Evolutionary conservation across 2,329 filamentous ascomycete genomes (phyloP), one percentile per base, ranked within the genome.

Genomic region (Tolypocladium tropicale): DNA sequence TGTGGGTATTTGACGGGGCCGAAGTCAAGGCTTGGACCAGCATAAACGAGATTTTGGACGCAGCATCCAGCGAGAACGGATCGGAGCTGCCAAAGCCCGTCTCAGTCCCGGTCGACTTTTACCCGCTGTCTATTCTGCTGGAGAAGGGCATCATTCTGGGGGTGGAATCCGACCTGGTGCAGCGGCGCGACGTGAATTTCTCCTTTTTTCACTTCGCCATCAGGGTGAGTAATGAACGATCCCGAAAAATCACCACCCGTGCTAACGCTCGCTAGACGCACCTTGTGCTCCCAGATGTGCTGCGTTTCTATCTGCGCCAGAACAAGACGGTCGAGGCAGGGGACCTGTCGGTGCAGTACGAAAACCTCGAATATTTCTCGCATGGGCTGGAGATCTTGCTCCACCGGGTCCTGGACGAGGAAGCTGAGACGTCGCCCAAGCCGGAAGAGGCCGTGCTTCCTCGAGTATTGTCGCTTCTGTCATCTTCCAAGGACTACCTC

Each of bases 1-100:
- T 99, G 2, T 99, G 94, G 94, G 84, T 90, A 50, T 97, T 96
- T 71, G 91, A 96, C 64, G 94, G 94, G 6, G 83, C 82, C 56
- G 85, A 92, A 61, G 81, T 97, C 62, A 88, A 91, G 61, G 82
- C 89, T 3, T 99, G 94, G 94, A 84, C 89, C 28, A 90, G 96
- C 67, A 84, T 96, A 43, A 85, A 91, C 61, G 89, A 94, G 58
- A 84, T 97, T 33, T 75, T 97, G 43, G 81, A 85, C 37, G 86
- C 87, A 23, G 83, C 85, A 28, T 83, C 85, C 9, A 75, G 78
- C 39, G 86, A 89, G 59, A 72, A 82, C 28, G 78, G 79, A 14
- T 82, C 84, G 59, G 89, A 95, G 54, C 71, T 95, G 4, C 87
- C 89, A 2, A 78, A 82, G 10, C 83, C 89, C 2, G 85, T 96